Conservation (phyloP, 768 basidiomycete genomes). For the Boletus reticulatus region DNA sequence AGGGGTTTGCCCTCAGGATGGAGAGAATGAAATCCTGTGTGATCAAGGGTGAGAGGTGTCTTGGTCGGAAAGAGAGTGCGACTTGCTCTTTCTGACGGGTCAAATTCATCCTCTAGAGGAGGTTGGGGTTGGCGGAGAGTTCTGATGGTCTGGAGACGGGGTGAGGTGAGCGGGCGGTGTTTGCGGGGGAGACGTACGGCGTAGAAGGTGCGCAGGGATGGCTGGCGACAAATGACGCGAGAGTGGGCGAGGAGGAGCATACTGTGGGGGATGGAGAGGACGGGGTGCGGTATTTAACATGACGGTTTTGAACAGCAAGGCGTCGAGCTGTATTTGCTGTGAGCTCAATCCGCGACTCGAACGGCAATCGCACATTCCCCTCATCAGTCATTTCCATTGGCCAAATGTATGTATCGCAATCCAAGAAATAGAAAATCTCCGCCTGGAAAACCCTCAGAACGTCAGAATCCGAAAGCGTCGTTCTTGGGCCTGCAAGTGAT, state of each 20-base stretch:
- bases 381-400: constrained; percentile 2
- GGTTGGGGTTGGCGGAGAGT: constrained; percentile 24
- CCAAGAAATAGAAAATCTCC: no score
- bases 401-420: not conserved
- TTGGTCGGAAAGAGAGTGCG: not conserved
- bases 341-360: constrained; percentile 27
- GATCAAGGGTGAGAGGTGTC: constrained; percentile 7
- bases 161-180: constrained; percentile 15
- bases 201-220: constrained; percentile 46
- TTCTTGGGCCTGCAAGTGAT: constrained; percentile 13
- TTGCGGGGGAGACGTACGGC: constrained; percentile 40
- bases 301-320: constrained; percentile 11
- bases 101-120: constrained; percentile 23
- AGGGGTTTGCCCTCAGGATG: constrained; percentile 90
- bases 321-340: constrained; percentile 29
- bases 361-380: constrained; percentile 19
- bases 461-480: constrained; percentile 31
- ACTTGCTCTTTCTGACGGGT: constrained; percentile 50
- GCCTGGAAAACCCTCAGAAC: constrained; percentile 15
- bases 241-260: constrained; percentile 23
- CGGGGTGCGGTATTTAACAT: constrained; percentile 22
- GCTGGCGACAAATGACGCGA: not conserved
- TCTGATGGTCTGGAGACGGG: constrained; percentile 25
- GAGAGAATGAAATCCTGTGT: constrained; percentile 93
- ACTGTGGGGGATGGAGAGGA: not conserved